Base-by-base conservation (phyloP, 805 yeast species). In the Pichia rugopelliculosa region DNA sequence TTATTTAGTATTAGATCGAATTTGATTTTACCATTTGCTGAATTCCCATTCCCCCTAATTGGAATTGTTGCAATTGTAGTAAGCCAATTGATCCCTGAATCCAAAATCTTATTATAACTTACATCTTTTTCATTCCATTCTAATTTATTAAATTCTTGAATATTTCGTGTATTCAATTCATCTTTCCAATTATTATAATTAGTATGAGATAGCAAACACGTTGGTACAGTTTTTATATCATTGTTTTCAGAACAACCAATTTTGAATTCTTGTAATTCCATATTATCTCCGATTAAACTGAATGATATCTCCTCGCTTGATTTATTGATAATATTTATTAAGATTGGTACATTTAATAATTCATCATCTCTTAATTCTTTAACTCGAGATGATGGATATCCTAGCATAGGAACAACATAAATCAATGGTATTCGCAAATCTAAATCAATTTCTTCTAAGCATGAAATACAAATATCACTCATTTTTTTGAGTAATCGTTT, bases 161-260 rank as follows among this genome's bases (percentile, higher is more conserved):
- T 18, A 27, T 39, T 30, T 12, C 50, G 37, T 23, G 17, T 22
- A 4, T 6, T 17, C 8, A 40, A 23, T 15, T 48, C 47, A 12
- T n/a, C 36, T 34, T 43, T 39, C 66, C 67, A 23, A 60, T 60
- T 4, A 64, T 57, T 15, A 56, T 41, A 44, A 3, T 39, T 33
- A 5, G 36, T 21, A 30, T 50, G 44, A 0, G 61, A 58, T 6
- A 70, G 52, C 30, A 58, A 52, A 3, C 59, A 43, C 0, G 70
- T 62, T 3, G 75, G 70, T 0, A 66, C 55, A 3, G 54, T 46
- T 24, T 58, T 56, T 0, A 62, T 41, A 7, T 49, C 38, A 4
- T 38, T 30, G 2, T 51, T 57, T 3, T 7, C 22, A 4, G 4
- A 17, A 11, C 20, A 30, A 5, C 34, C 34, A 15, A 30, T 30